A percentile compares a stretch with the other conserved stretches of the same genome.
These are phyloP conservation scores for Ganoderma sinense DNA, from an alignment of 1,284 basidiomycete species.

Conservation along the genomic window DNA sequence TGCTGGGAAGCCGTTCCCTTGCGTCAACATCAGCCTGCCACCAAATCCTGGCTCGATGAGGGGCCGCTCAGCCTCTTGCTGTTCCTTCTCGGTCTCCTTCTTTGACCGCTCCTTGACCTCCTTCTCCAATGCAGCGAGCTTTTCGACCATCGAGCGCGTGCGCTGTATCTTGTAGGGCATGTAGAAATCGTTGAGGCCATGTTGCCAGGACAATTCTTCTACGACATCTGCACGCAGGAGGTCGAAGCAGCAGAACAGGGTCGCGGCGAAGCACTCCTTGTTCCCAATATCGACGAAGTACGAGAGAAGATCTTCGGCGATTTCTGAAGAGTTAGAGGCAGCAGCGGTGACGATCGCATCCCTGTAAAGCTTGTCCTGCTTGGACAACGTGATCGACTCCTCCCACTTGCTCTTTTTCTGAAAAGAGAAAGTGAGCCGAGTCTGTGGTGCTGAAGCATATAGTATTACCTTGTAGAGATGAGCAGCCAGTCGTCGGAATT, in stretches of 20 bases:
- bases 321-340: constrained; percentile 79
- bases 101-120: constrained; percentile 83
- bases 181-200: constrained; percentile 94
- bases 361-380: constrained; percentile 96
- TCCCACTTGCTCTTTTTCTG: constrained; percentile 96
- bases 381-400: constrained; percentile 93
- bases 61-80: constrained; percentile 81
- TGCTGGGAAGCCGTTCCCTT: constrained; percentile 63
- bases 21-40: constrained; percentile 69
- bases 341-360: constrained; percentile 96
- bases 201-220: constrained; percentile 95
- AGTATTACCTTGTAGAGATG: constrained; percentile 90
- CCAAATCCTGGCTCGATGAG: constrained; percentile 83
- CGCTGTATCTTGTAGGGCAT: constrained; percentile 95
- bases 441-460: neutral
- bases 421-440: neutral
- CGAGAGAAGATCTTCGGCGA: constrained; percentile 92
- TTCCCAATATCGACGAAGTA: constrained; percentile 98
- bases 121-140: constrained; percentile 80
- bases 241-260: constrained; percentile 94
- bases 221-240: constrained; percentile 91
- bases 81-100: constrained; percentile 88
- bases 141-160: constrained; percentile 77
- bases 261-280: constrained; percentile 96
- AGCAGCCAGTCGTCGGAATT: constrained; percentile 95